Base-by-base conservation (phyloP, 2,329 filamentous ascomycete species). In the Aspergillus brasiliensis region DNA sequence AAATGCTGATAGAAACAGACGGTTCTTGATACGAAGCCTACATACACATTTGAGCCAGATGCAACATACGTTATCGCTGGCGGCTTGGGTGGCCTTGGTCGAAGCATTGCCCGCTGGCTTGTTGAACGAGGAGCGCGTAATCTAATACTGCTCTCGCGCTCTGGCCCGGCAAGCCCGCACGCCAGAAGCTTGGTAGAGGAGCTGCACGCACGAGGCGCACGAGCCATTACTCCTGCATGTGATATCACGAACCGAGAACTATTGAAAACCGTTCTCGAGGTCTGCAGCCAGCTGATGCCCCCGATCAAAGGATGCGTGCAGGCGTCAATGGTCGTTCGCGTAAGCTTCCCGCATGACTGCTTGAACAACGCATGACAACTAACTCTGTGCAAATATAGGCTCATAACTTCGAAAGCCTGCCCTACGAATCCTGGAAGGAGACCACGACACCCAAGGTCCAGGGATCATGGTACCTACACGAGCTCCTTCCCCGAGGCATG, bases 401-500 rank as follows among this genome's bases (percentile, higher is more conserved):
- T n/a, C 19, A 28, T n/a, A 51, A 74, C 5, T 79, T 78, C 49
- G 70, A 77, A 37, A 75, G 77, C 5, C 17, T 57, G 10, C 15
- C 28, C 3, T 17, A 47, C n/a, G 19, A 40, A 2, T 51, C 54
- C 5, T 60, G 53, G 53, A 27, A 38, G 3, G 28, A 27, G 3
- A 21, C 37, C 8, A 38, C 54, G 0, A 3, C 38, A 0, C 47
- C 57, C 4, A 59, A 59, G n/a, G 38, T 42, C 8, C 57, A 69
- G 8, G 75, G 71, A 8, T 68, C 71, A 3, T 70, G 68, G 66
- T 75, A 76, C 56, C 65, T 77, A 15, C 69, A 75, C 60, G 38
- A 63, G n/a, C 52, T 63, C 8, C 60, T 72, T 8, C 66, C 65
- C 8, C 48, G 47, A 7, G 64, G 74, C 44, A 67, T 80, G 31